Conservation (phyloP, 1,284 basidiomycete genomes). For the Cutaneotrichosporon sp. region DNA sequence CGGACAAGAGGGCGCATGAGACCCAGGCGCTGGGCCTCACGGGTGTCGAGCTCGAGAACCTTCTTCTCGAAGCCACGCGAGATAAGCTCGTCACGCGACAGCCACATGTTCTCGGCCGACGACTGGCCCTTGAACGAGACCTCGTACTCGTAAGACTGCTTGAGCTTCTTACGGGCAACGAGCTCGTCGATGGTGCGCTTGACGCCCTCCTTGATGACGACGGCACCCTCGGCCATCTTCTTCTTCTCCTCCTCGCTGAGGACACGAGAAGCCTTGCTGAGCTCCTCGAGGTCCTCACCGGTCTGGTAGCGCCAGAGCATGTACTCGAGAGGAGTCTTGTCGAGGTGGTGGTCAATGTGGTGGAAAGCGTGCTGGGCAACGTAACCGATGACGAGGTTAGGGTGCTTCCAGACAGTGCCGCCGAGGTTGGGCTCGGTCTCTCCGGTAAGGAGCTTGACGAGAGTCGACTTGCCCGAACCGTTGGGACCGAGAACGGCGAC, state of each 20-base stretch:
- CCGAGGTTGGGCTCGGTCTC: conserved; percentile 95
- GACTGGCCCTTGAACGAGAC: conserved; percentile 87
- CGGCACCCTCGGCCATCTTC: conserved; percentile 95
- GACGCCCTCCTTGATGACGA: conserved; percentile 84
- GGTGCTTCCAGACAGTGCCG: conserved; percentile 98
- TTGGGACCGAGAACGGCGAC: conserved; percentile 95
- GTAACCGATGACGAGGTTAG: conserved; percentile 98
- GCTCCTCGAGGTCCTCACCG: conserved; percentile 95
- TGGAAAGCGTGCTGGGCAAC: conserved; percentile 99
- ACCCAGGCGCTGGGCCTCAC: conserved; percentile 94
- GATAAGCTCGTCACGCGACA: conserved; percentile 92
- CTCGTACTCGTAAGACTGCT: conserved; percentile 98
- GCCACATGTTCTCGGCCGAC: conserved; percentile 94
- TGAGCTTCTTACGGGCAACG: conserved; percentile 88
- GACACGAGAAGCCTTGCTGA: conserved; percentile 83
- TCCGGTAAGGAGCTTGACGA: conserved; percentile 97
- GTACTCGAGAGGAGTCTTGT: conserved; percentile 97
- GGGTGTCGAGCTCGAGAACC: conserved; percentile 94
- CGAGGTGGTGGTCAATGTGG: conserved; percentile 96
- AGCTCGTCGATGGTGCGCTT: conserved; percentile 96
- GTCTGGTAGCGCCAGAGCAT: conserved; percentile 99
- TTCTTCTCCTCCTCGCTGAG: conserved; percentile 82
- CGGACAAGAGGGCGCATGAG: conserved; percentile 93
- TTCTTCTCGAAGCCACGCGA: conserved; percentile 99
- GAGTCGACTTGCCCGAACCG: conserved; percentile 96